Base-by-base conservation (phyloP, 176 grass and related monocot species). In the Juncus inflexus region DNA sequence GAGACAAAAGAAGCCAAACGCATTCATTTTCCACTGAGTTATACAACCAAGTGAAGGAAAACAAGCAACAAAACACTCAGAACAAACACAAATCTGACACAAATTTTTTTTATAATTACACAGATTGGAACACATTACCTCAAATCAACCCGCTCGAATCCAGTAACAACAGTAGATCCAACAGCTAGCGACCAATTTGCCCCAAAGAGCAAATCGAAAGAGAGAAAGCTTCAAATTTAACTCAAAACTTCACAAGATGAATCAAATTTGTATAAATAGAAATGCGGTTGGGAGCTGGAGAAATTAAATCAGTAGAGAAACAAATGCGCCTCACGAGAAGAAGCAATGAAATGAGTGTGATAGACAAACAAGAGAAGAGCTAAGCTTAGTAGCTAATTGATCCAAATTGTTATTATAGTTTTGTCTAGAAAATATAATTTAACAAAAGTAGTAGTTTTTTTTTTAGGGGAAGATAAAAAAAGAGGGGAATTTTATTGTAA, bases 311-410 rank as follows among this genome's bases (percentile, higher is more conserved):
- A 28, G 19, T 35, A 15, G 47, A 14, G 28, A 13, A 57, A 58
- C 67, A 58, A 71, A 58, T 58, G 67, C 52, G 28, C 37, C 67
- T 71, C 67, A 71, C 67, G 67, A 58, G 67, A 71, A 70, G 67
- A 70, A 70, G 56, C 67, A 70, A 47, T 9, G 43, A 47, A 47
- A 47, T 47, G 67, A 70, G 51, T 70, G 67, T 68, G 65, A 67
- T 42, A 13, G 50, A 28, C 1, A 47, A 47, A 47, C 43, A 6
- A 47, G 43, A 47, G 43, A 47, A n/a, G n/a, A n/a, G n/a, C n/a
- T n/a, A n/a, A n/a, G 43, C 9, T 5, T 47, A 9, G 19, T 28
- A 57, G 52, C 37, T 3, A 70, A 56, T 35, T 69, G 66, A 70
- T 39, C 7, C 9, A 58, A 59, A 71, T 71, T 71, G 42, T 55